Evolutionary conservation across 176 grass and related monocot genomes (phyloP).

Genomic region (Lolium multiflorum): DNA sequence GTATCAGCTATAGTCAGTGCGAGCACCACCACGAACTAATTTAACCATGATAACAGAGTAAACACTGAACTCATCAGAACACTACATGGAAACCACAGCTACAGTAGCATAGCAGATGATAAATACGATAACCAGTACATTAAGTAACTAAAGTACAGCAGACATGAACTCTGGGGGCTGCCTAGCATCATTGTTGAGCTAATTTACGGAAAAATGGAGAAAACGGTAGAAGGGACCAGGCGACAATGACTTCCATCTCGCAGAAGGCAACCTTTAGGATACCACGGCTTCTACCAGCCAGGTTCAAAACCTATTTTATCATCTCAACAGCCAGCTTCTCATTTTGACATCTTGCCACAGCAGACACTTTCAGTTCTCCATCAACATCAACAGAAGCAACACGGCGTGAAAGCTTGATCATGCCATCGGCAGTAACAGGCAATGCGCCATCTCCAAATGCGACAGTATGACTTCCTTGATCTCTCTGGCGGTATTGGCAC

Average conservation of each 20-base stretch:
- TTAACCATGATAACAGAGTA: too few species aligned
- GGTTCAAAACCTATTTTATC: neutral
- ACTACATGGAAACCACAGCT: too few species aligned
- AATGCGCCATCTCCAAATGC: neutral
- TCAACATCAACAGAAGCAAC: neutral
- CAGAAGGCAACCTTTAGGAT: neutral
- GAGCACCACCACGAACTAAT: too few species aligned
- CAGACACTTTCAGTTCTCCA: neutral
- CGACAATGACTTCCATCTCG: neutral
- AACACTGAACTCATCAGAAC: too few species aligned
- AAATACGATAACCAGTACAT: neutral
- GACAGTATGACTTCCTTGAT: neutral
- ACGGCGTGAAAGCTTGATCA: neutral
- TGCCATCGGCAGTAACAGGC: neutral
- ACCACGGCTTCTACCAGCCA: neutral
- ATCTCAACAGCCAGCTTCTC: neutral
- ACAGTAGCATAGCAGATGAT: too few species aligned
- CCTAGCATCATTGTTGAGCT: neutral
- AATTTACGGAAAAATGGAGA: neutral
- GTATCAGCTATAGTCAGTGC: too few species aligned
- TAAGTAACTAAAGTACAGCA: neutral
- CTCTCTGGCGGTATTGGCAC: neutral
- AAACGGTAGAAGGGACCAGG: constrained; percentile 10
- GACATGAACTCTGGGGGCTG: neutral
- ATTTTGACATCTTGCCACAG: neutral